Percentiles rank a stretch among this genome's conserved stretches.
These are phyloP conservation scores for Diplogelasinospora grovesii DNA, from an alignment of 495 filamentous ascomycete species.

Conservation along the genomic window DNA sequence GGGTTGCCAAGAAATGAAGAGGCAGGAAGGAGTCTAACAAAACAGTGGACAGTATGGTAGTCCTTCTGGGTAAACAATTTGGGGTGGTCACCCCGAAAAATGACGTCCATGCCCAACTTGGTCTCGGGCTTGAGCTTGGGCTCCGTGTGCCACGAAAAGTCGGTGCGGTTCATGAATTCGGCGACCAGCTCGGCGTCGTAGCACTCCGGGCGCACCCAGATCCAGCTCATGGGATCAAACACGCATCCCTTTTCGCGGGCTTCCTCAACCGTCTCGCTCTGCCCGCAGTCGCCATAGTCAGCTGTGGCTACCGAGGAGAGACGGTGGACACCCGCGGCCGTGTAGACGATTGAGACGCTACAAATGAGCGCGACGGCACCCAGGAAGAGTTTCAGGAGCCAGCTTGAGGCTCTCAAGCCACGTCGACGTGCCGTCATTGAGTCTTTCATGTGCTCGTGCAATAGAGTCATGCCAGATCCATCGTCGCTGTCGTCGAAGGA, in stretches of 20 bases:
- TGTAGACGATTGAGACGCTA: not conserved
- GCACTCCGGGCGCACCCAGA: slow-evolving; percentile 1
- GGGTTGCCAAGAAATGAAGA: not conserved
- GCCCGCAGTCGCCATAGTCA: not conserved
- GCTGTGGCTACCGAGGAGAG: not conserved
- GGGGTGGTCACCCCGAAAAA: slow-evolving; percentile 1
- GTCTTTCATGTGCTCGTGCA: not conserved
- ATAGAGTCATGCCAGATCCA: not conserved
- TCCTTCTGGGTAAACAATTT: slow-evolving; percentile 2
- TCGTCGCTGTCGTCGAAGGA: slow-evolving; percentile 1
- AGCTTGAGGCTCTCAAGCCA: too few species aligned
- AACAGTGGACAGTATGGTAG: slow-evolving; percentile 3
- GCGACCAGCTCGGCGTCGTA: not conserved
- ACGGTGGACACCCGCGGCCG: not conserved
- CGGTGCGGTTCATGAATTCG: slow-evolving; percentile 1
- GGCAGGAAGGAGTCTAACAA: not conserved
- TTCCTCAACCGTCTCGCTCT: not conserved
- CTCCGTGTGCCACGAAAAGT: slow-evolving; percentile 1
- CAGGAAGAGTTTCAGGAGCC: not conserved
- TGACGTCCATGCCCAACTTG: not conserved
- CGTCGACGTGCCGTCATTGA: not conserved
- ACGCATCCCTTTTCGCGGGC: not conserved
- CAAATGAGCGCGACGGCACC: not conserved
- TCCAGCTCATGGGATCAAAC: slow-evolving; percentile 3
- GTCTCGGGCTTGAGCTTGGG: not conserved